These are phyloP conservation scores for Colletotrichum orbiculare DNA, from an alignment of 2,329 filamentous ascomycete genomes.

Conservation along the genomic window DNA sequence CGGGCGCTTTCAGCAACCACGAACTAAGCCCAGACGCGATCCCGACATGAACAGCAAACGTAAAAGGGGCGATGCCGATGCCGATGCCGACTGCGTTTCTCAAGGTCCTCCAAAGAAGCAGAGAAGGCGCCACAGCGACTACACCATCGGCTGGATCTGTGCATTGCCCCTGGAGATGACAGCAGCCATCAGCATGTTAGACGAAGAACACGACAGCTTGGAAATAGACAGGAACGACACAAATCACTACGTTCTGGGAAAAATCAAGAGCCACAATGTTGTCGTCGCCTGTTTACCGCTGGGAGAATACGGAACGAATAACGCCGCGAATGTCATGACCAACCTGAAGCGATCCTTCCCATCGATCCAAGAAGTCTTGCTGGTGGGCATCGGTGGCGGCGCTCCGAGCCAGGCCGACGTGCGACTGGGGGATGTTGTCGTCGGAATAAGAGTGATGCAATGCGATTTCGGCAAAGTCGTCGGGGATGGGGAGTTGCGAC, in stretches of 20 bases:
- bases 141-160: constrained; percentile 43
- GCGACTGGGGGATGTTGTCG: constrained; percentile 38
- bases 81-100: no score
- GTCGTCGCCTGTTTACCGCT: constrained; percentile 41
- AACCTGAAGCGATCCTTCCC: constrained; percentile 28
- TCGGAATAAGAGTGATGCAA: constrained; percentile 38
- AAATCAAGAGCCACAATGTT: constrained; percentile 41
- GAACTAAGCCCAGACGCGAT: no score
- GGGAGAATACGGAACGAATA: constrained; percentile 35
- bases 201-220: constrained; percentile 37
- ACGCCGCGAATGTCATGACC: constrained; percentile 2
- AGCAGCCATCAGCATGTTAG: constrained; percentile 42
- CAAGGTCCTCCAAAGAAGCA: no score
- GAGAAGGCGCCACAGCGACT: constrained; percentile 2
- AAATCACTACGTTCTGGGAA: constrained; percentile 43
- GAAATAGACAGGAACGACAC: constrained; percentile 36
- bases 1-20: no score
- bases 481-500: constrained; percentile 14
- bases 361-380: constrained; percentile 18
- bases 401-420: constrained; percentile 37
- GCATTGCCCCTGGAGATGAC: constrained; percentile 41
- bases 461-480: constrained; percentile 38
- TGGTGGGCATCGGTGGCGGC: constrained; percentile 45
- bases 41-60: no score
- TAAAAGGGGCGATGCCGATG: no score